A percentile compares a stretch with the other conserved stretches of the same genome.
Evolutionary conservation across 2,329 filamentous ascomycete genomes (phyloP).

Genomic region (Pseudogymnoascus sp.): DNA sequence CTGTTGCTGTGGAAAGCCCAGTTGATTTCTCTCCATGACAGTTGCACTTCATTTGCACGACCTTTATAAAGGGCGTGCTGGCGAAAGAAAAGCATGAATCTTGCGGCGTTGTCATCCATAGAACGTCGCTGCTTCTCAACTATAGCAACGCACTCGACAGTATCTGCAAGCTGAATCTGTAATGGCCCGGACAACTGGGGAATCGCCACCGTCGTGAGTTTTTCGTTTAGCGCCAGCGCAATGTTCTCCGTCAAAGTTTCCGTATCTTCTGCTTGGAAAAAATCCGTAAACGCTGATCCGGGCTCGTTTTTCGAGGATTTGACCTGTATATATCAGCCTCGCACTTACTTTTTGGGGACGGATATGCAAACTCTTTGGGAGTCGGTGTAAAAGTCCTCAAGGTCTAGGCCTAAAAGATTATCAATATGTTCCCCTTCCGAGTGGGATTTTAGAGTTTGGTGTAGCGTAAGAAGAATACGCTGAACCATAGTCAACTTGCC

Average conservation of each 20-base stretch:
- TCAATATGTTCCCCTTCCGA: conserved; percentile 75
- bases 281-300: conserved; percentile 42
- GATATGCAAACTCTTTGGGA: conserved; percentile 18
- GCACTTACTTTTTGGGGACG: not conserved
- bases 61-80: conserved; percentile 67
- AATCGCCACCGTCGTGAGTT: conserved; percentile 65
- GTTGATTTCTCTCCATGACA: conserved; percentile 72
- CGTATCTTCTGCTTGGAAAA: conserved; percentile 42
- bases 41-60: conserved; percentile 55
- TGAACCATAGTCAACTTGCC: conserved; percentile 70
- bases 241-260: conserved; percentile 64
- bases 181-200: conserved; percentile 77
- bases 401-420: conserved; percentile 61
- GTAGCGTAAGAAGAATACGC: conserved; percentile 62
- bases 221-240: conserved; percentile 65
- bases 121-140: conserved; percentile 83
- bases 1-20: conserved; percentile 81
- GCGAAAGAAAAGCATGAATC: conserved; percentile 81
- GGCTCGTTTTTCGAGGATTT: conserved; percentile 19
- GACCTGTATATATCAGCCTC: conserved; percentile 18
- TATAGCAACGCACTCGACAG: conserved; percentile 74
- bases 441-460: conserved; percentile 74
- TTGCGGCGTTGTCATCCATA: conserved; percentile 81
- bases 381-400: conserved; percentile 50
- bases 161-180: conserved; percentile 77